Conservation (phyloP, 2,329 filamentous ascomycete genomes). For the Ophiostoma perfectum region DNA sequence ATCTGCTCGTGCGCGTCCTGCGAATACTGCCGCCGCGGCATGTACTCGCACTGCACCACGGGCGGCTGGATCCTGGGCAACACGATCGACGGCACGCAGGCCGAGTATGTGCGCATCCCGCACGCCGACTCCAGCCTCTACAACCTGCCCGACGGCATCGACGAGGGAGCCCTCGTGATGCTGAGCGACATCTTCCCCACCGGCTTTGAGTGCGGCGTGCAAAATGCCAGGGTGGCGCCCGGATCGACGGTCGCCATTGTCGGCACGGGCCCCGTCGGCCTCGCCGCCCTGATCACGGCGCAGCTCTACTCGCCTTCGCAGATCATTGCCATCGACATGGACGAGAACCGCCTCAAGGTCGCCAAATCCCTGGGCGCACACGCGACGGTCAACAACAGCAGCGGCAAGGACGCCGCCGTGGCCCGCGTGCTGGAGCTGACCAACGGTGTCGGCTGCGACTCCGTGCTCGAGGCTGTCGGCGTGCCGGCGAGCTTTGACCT, state of each 20-base stretch:
- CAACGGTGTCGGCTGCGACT: slow-evolving; percentile 49
- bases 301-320: slow-evolving; percentile 49
- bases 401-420: slow-evolving; percentile 27
- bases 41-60: slow-evolving; percentile 48
- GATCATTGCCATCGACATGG: slow-evolving; percentile 49
- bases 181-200: slow-evolving; percentile 54
- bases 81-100: slow-evolving; percentile 49
- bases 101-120: slow-evolving; percentile 51
- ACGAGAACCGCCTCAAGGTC: slow-evolving; percentile 42
- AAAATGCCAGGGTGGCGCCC: slow-evolving; percentile 47
- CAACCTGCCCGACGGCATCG: slow-evolving; percentile 37
- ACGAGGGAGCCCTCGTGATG: slow-evolving; percentile 41
- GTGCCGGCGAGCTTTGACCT: slow-evolving; percentile 49
- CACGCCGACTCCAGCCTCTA: slow-evolving; percentile 47
- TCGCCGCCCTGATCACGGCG: slow-evolving; percentile 50
- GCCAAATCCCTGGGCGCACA: slow-evolving; percentile 47
- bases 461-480: slow-evolving; percentile 55
- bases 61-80: slow-evolving; percentile 54
- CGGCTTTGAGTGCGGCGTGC: slow-evolving; percentile 49
- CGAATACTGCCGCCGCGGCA: slow-evolving; percentile 45
- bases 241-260: slow-evolving; percentile 50
- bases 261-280: slow-evolving; percentile 51
- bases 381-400: slow-evolving; percentile 39
- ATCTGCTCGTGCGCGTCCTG: slow-evolving; percentile 49
- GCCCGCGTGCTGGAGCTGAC: slow-evolving; percentile 41